Percentiles rank a stretch among this genome's conserved stretches.
Evolutionary conservation across 768 basidiomycete species (phyloP).

Genomic region (Panaeolus cyanescens): DNA sequence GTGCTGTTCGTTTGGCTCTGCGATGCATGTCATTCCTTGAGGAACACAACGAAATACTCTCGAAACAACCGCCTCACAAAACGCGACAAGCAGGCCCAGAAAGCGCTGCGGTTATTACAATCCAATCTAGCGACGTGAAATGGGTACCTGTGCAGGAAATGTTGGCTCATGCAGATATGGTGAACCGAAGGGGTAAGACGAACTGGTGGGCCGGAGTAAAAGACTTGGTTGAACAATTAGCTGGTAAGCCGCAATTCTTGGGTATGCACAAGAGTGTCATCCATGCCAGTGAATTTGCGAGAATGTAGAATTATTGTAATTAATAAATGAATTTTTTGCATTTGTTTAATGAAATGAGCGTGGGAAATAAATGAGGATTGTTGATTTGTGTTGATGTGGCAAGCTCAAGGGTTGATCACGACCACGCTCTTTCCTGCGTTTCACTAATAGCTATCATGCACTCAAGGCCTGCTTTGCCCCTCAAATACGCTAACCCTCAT

Average conservation of each 20-base stretch:
- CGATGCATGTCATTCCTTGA: constrained; percentile 97
- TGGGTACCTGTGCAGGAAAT: constrained; percentile 89
- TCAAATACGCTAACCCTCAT: constrained; percentile 50
- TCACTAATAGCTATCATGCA: constrained; percentile 28
- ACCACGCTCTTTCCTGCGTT: constrained; percentile 17
- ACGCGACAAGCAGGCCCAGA: constrained; percentile 58
- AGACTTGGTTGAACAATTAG: constrained; percentile 73
- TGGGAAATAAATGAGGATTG: constrained; percentile 32
- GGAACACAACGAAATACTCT: constrained; percentile 64
- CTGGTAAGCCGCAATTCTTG: constrained; percentile 61
- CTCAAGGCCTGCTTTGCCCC: constrained; percentile 54
- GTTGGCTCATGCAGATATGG: constrained; percentile 87
- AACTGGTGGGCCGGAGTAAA: constrained; percentile 79
- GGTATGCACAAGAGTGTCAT: constrained; percentile 31
- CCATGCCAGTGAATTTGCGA: constrained; percentile 16
- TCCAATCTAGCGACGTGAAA: constrained; percentile 77
- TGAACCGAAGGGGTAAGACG: constrained; percentile 76
- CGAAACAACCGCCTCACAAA: constrained; percentile 47
- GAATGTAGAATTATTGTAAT: not conserved
- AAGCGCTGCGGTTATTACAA: constrained; percentile 87
- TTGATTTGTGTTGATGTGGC: constrained; percentile 30
- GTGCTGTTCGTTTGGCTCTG: constrained; percentile 86
- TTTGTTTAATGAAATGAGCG: constrained; percentile 30
- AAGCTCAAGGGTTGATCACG: constrained; percentile 10
- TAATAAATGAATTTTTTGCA: constrained; percentile 1